Conservation (phyloP, 306 rosid species). For the Dalbergia oliveri region DNA sequence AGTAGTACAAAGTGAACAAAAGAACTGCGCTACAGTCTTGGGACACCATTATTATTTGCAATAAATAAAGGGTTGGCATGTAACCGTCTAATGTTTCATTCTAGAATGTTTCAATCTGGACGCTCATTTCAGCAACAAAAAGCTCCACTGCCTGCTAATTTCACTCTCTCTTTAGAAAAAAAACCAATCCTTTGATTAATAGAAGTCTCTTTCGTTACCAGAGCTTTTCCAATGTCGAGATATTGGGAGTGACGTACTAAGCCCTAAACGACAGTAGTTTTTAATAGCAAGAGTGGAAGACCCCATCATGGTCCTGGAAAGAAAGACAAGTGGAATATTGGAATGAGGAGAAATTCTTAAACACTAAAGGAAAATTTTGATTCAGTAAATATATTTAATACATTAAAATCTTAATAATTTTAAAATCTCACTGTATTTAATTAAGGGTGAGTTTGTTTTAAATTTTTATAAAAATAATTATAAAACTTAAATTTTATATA, state of each 20-base stretch:
- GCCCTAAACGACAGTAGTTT: conserved; percentile 5
- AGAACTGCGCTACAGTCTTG: neutral
- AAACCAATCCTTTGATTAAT: neutral
- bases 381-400: too few relatives aligned
- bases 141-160: neutral
- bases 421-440: too few relatives aligned
- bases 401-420: too few relatives aligned
- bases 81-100: neutral
- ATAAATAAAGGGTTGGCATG: neutral
- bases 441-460: too few relatives aligned
- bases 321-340: neutral
- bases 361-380: too few relatives aligned
- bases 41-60: neutral
- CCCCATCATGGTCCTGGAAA: neutral
- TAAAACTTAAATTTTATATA: too few relatives aligned
- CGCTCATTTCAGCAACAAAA: neutral
- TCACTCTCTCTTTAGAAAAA: neutral
- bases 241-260: conserved; percentile 30
- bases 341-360: neutral
- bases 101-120: too few relatives aligned
- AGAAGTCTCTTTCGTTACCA: conserved; percentile 14
- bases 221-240: neutral
- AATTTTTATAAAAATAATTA: too few relatives aligned
- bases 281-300: neutral
- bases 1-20: neutral